Conservation (phyloP, 805 yeast species). For the Clavispora carvajalis region DNA sequence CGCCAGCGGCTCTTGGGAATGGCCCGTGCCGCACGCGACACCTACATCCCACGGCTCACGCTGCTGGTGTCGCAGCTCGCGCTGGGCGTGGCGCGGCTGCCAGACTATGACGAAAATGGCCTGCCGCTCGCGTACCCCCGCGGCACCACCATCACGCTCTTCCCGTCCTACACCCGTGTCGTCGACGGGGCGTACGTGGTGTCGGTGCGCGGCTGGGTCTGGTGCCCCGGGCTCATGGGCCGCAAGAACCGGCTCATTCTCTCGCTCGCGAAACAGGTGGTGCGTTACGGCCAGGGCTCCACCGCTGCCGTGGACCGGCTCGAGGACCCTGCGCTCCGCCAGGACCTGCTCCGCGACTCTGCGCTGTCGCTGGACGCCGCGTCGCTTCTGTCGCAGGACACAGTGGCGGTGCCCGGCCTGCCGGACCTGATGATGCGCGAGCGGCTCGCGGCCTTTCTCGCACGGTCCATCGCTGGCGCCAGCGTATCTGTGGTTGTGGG, state of each 20-base stretch:
- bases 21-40: constrained; percentile 51
- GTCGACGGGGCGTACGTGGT: constrained; percentile 37
- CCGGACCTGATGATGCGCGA: constrained; percentile 51
- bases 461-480: constrained; percentile 57
- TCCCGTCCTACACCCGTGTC: constrained; percentile 41
- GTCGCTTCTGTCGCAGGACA: constrained; percentile 8
- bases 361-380: constrained; percentile 8
- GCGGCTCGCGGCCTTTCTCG: constrained; percentile 65
- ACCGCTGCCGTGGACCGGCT: constrained; percentile 11
- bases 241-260: constrained; percentile 68
- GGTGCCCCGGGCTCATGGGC: constrained; percentile 63
- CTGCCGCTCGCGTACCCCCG: constrained; percentile 36
- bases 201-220: constrained; percentile 68
- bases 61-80: constrained; percentile 46
- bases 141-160: constrained; percentile 55
- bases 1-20: constrained; percentile 46
- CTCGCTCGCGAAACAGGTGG: constrained; percentile 63
- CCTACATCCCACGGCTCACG: constrained; percentile 49
- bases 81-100: constrained; percentile 34
- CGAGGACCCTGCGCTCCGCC: constrained; percentile 7
- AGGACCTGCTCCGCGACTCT: constrained; percentile 2
- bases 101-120: constrained; percentile 14
- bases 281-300: constrained; percentile 32
- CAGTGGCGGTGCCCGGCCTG: background rate
- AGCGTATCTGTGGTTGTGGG: constrained; percentile 53